Base-by-base conservation (phyloP, 2,329 filamentous ascomycete genomes). In the Coniochaeta pulveracea region DNA sequence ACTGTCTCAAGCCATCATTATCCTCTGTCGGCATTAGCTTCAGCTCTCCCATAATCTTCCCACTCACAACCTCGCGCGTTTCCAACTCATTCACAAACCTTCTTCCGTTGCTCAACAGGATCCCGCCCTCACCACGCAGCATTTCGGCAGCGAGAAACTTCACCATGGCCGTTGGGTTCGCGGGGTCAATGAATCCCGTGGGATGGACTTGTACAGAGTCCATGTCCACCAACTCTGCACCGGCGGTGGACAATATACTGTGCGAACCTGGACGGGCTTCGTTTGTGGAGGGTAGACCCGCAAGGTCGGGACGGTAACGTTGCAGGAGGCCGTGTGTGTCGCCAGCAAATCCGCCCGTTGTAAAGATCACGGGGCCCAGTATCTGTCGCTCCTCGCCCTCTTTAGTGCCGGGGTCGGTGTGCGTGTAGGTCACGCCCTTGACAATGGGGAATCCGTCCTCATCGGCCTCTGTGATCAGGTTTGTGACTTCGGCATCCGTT, bases 101-200 rank as follows among this genome's bases (percentile, higher is more conserved):
- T 36, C 57, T 56, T 0, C 72, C 72, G 0, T 49, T 42, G 2
- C 48, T 31, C 1, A 80, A 50, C 18, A 80, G 42, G 4, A 79
- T 63, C 0, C 73, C 76, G 0, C 75, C 76, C 43, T 79, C 74
- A 0, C 74, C 75, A 4, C 75, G 57, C 17, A 80, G 55, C 37
- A 75, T 59, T 49, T 80, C 76, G 0, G 75, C 75, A 0, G 74
- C 74, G 4, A 80, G 63, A 43, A 80, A 72, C 50, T 80, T 80
- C 30, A 73, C 62, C 21, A 52, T 51, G 0, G 61, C 58, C 1
- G 41, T 42, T 0, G 57, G 52, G 19, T 61, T 58, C 2, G 58
- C 55, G 0, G 66, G 64, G 40, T 78, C 72, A 5, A 80, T 56
- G 44, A 80, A 80, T 0, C 72, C 72, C 0, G 75, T 78, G 3